Evolutionary conservation across 805 yeast genomes (phyloP).

Genomic region (Tetrapisispora fleetii): DNA sequence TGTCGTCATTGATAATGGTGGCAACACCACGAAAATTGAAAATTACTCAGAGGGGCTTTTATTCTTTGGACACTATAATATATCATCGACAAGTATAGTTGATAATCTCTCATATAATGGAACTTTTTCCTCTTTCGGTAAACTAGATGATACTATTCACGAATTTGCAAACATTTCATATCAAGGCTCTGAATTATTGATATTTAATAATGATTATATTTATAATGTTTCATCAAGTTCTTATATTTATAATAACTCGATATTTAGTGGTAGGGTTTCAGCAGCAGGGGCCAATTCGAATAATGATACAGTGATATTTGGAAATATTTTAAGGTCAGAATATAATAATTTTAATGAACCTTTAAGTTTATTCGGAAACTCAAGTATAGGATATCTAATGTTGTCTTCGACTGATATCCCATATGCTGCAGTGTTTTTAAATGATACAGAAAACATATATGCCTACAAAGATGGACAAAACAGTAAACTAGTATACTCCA

Average conservation of each 20-base stretch:
- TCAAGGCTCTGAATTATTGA: slow-evolving; percentile 12
- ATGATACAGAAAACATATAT: slow-evolving; percentile 44
- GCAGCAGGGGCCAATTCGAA: slow-evolving; percentile 23
- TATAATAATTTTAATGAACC: slow-evolving; percentile 15
- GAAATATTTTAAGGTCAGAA: slow-evolving; percentile 17
- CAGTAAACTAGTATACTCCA: background rate
- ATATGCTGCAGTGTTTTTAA: slow-evolving; percentile 34
- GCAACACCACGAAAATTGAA: slow-evolving; percentile 12
- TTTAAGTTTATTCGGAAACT: slow-evolving; percentile 11
- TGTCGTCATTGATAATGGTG: slow-evolving; percentile 8
- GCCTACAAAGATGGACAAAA: slow-evolving; percentile 35
- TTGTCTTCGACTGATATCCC: slow-evolving; percentile 5
- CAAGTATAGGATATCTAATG: slow-evolving; percentile 1
- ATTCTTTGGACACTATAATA: slow-evolving; percentile 15
- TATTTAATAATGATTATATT: slow-evolving; percentile 19
- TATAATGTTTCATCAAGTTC: slow-evolving; percentile 23
- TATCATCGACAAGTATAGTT: slow-evolving; percentile 6
- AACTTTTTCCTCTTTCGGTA: slow-evolving; percentile 10
- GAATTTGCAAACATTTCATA: slow-evolving; percentile 16
- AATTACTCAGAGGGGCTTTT: slow-evolving; percentile 31
- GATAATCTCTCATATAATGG: slow-evolving; percentile 17
- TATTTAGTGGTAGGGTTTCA: slow-evolving; percentile 17
- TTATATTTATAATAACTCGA: slow-evolving; percentile 15
- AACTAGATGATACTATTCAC: slow-evolving; percentile 2
- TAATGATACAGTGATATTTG: slow-evolving; percentile 29